A percentile compares a stretch with the other conserved stretches of the same genome.
Conservation (phyloP, 2,329 filamentous ascomycete species). For the Byssochlamys sp. region DNA sequence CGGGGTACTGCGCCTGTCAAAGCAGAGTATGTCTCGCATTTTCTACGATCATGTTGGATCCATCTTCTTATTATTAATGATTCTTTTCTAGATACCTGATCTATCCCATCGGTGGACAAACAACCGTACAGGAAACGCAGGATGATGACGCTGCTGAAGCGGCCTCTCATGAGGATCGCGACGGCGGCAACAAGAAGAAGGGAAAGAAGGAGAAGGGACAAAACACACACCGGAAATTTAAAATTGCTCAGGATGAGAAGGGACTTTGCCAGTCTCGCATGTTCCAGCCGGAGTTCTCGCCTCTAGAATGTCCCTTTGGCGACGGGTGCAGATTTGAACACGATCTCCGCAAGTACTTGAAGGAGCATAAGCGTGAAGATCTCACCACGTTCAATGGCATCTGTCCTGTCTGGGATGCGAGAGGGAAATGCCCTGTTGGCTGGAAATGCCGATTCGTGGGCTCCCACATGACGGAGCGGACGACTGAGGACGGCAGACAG, state of each 20-base stretch:
- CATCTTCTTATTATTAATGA: background rate
- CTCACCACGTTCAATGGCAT: constrained; percentile 64
- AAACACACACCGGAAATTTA: constrained; percentile 75
- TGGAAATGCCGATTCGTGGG: constrained; percentile 91
- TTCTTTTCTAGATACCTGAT: constrained; percentile 23
- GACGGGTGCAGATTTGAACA: constrained; percentile 75
- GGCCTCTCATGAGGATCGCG: constrained; percentile 36
- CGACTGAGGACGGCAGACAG: constrained; percentile 67
- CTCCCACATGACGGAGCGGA: constrained; percentile 75
- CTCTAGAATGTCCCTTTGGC: constrained; percentile 63
- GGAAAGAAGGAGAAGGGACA: constrained; percentile 59
- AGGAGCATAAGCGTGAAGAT: constrained; percentile 70
- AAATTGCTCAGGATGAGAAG: constrained; percentile 65
- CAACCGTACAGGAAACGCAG: constrained; percentile 20
- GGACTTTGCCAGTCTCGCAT: constrained; percentile 67
- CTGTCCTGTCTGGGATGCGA: constrained; percentile 70
- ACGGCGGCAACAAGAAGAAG: constrained; percentile 27
- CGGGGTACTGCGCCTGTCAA: constrained; percentile 63
- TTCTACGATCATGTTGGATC: background rate
- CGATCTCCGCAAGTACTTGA: constrained; percentile 74
- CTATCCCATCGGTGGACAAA: constrained; percentile 10
- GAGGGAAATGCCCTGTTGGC: constrained; percentile 69
- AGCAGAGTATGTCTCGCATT: constrained; percentile 48
- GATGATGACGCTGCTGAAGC: constrained; percentile 54
- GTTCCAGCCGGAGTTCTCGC: constrained; percentile 69